Conservation (phyloP, 202 grass and related monocot genomes). For the Digitaria exilis region DNA sequence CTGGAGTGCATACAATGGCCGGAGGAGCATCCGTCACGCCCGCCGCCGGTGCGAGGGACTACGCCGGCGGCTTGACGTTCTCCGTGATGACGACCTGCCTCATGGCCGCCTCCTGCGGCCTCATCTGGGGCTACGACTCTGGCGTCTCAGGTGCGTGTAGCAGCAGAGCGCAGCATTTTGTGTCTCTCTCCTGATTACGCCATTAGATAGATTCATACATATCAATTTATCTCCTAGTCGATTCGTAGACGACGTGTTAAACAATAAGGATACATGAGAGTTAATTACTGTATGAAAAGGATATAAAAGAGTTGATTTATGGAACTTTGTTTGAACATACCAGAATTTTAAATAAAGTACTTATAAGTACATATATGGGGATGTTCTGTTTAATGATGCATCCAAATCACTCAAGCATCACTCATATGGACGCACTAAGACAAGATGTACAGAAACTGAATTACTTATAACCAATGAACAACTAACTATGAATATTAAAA, state of each 20-base stretch:
- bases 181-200: neutral
- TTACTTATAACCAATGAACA: neutral
- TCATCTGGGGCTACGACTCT: slow-evolving; percentile 92
- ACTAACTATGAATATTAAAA: neutral
- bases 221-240: neutral
- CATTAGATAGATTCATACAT: neutral
- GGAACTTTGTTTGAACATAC: neutral
- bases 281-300: no score
- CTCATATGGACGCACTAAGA: neutral
- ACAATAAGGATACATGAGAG: no score
- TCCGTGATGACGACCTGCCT: slow-evolving; percentile 71
- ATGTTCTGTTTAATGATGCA: neutral
- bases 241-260: no score
- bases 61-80: slow-evolving; percentile 57
- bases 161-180: neutral
- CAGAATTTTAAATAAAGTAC: no score
- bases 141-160: slow-evolving; percentile 63
- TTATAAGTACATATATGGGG: no score
- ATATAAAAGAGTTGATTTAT: no score
- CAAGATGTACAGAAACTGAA: neutral
- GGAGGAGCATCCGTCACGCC: neutral
- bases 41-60: neutral
- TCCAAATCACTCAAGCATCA: no score
- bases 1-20: slow-evolving; percentile 4
- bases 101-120: slow-evolving; percentile 83